A percentile compares a stretch with the other conserved stretches of the same genome.
These are phyloP conservation scores for Gossypium longicalyx DNA, from an alignment of 345 rosid species.

Conservation along the genomic window DNA sequence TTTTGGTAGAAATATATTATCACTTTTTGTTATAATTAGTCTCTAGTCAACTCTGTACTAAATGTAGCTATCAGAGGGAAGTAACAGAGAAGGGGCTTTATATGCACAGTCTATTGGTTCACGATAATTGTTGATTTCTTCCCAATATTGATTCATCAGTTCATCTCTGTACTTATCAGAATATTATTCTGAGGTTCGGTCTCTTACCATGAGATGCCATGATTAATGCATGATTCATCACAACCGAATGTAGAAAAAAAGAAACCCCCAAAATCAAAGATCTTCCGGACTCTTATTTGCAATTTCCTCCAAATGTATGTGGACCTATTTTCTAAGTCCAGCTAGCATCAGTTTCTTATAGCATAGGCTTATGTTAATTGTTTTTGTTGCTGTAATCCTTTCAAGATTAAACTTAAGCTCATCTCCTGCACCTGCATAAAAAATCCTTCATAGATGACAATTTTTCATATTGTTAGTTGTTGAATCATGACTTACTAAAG, in stretches of 20 bases:
- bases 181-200: not conserved
- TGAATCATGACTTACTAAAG: not conserved
- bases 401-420: not conserved
- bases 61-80: not conserved
- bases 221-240: not conserved
- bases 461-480: not conserved
- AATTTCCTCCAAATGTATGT: not conserved
- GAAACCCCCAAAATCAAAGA: not conserved
- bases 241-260: not conserved
- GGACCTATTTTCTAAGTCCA: not conserved
- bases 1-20: not conserved
- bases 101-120: not conserved
- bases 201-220: not conserved
- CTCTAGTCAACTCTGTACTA: not conserved
- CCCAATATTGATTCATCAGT: too few relatives aligned
- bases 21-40: not conserved
- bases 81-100: not conserved
- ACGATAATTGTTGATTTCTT: too few relatives aligned
- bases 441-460: not conserved
- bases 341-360: not conserved
- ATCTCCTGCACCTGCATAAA: not conserved
- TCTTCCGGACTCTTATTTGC: not conserved
- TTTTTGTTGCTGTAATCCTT: not conserved
- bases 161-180: not conserved
- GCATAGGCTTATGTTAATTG: not conserved